Percentiles rank a stretch among this genome's conserved stretches.
Conservation (phyloP, 2,329 filamentous ascomycete genomes). For the Didymella lethalis region DNA sequence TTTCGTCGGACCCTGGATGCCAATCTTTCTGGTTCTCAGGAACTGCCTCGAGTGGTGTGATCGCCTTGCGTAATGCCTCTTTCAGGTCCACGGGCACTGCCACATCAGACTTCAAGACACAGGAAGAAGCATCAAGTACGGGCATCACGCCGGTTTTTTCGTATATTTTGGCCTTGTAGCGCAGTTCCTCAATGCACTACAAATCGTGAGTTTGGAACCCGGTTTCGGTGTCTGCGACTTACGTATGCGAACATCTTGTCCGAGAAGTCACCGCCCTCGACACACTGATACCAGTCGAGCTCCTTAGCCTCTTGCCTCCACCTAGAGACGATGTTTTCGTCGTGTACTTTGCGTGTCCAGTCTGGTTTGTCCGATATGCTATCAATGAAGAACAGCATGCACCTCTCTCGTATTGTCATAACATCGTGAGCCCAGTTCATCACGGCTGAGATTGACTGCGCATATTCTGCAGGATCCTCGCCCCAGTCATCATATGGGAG, state of each 20-base stretch:
- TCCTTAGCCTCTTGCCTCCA: conserved; percentile 27
- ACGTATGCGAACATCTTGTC: conserved; percentile 13
- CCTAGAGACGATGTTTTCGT: conserved; percentile 35
- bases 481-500: conserved; percentile 8
- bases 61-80: conserved; percentile 53
- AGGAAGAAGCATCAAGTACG: conserved; percentile 17
- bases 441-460: conserved; percentile 10
- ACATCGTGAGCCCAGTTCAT: conserved; percentile 5
- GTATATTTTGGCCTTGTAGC: conserved; percentile 58
- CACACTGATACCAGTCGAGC: conserved; percentile 13
- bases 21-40: conserved; percentile 63
- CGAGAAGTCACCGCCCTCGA: conserved; percentile 10
- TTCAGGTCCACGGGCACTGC: conserved; percentile 50
- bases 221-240: not conserved
- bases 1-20: conserved; percentile 64
- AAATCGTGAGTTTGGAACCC: not conserved
- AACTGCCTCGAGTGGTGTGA: conserved; percentile 60
- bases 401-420: conserved; percentile 46
- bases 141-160: conserved; percentile 34
- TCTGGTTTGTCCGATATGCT: conserved; percentile 50
- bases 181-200: conserved; percentile 54
- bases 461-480: not conserved
- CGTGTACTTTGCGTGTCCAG: conserved; percentile 52
- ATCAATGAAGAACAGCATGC: conserved; percentile 51
- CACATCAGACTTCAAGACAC: conserved; percentile 61